Base-by-base conservation (phyloP, 139 green algal species). In the Auxenochlorella pyrenoidosa region DNA sequence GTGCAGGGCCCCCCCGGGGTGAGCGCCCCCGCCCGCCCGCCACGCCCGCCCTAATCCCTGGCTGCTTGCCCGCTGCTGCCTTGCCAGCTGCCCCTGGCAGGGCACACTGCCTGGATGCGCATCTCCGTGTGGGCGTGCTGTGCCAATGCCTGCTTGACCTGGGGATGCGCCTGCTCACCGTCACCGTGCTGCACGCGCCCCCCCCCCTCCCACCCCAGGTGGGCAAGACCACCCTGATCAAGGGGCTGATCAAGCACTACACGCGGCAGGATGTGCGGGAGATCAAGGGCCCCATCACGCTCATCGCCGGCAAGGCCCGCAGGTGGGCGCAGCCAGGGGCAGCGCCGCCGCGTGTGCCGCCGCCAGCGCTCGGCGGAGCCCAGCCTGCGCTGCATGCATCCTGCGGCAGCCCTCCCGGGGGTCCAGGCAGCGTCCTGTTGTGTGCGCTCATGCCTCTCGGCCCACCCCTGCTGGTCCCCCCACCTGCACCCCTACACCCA, bases 201-300 rank as follows among this genome's bases (percentile, higher is more conserved):
- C 28, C 63, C 6, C 63, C 24, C 63, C 59, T 68, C 22, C 4
- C 75, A 13, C 15, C 44, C 2, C 89, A 93, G 90, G 95, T 97
- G 24, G 98, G 98, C 72, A 99, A 99, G 89, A 97, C 92, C 40
- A 98, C 95, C 0, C 90, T 99, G 41, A 99, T 99, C 89, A 91
- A 93, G 40, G 95, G 93, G 73, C 92, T 99, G 43, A 93, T 99
- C 47, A 98, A 98, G 94, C 98, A 99, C 93, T 99, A 97, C 93
- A 98, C 96, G 1, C 92, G 93, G n/a, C 97, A 99, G 86, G 96
- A 92, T 81, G 84, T 99, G 77, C 79, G 82, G 0, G 96, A 98
- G 24, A 91, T 98, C n/a, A 90, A 91, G 47, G 98, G 98, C 0
- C 98, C 97, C 38, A 94, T 99, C 87, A 99, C 97, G 8, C 79